A percentile compares a stretch with the other conserved stretches of the same genome.
Conservation (phyloP, 768 basidiomycete species). For the Boletellus sp. region DNA sequence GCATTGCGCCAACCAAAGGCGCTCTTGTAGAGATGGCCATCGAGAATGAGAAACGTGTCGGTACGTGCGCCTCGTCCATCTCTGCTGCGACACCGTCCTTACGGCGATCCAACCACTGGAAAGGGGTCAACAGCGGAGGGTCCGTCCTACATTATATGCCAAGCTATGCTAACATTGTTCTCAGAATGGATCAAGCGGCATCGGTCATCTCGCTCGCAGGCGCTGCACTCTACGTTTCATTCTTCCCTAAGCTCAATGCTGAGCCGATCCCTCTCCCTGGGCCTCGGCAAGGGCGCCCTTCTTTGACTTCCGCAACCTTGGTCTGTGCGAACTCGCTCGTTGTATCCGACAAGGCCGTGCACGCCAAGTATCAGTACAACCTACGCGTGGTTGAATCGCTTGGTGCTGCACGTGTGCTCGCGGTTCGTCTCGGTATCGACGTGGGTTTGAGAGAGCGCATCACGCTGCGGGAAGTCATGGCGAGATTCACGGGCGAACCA, state of each 20-base stretch:
- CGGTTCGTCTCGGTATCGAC: slow-evolving; percentile 49
- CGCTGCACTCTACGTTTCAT: slow-evolving; percentile 75
- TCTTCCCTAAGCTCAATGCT: slow-evolving; percentile 70
- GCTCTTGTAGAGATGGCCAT: slow-evolving; percentile 76
- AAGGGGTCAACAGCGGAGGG: slow-evolving; percentile 77
- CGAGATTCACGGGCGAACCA: slow-evolving; percentile 48
- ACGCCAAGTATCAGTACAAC: slow-evolving; percentile 79
- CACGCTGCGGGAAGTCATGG: slow-evolving; percentile 65
- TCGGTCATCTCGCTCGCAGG: slow-evolving; percentile 72
- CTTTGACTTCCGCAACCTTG: slow-evolving; percentile 27
- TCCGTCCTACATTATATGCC: slow-evolving; percentile 29
- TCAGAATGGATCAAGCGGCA: slow-evolving; percentile 88
- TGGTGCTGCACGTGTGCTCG: slow-evolving; percentile 72
- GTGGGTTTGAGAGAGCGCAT: slow-evolving; percentile 43
- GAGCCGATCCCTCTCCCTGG: slow-evolving; percentile 61
- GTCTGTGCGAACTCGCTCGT: slow-evolving; percentile 56
- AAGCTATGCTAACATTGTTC: slow-evolving; percentile 3
- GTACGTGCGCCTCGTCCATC: slow-evolving; percentile 29
- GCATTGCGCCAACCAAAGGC: slow-evolving; percentile 46
- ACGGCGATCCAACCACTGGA: neutral
- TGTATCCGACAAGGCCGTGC: slow-evolving; percentile 73
- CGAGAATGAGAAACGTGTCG: slow-evolving; percentile 81
- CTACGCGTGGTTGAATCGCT: slow-evolving; percentile 90
- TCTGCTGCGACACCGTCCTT: neutral
- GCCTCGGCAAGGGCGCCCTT: slow-evolving; percentile 17